Evolutionary conservation across 2,329 filamentous ascomycete genomes (phyloP).

Genomic region (Botryotinia narcissicola): DNA sequence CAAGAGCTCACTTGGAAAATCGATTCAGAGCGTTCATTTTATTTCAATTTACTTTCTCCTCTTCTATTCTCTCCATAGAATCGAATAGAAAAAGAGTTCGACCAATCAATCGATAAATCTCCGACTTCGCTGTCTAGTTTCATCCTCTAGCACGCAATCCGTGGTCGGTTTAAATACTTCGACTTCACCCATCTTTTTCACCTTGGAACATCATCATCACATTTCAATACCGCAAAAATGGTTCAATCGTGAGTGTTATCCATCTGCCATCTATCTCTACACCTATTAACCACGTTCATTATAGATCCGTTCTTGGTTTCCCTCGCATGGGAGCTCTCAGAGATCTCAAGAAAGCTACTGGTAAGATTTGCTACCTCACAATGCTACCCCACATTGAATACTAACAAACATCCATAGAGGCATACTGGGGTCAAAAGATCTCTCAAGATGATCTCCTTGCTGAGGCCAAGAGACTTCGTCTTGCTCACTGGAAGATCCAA

Average conservation of each 20-base stretch:
- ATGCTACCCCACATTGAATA: conserved; percentile 20
- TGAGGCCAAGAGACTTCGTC: conserved; percentile 95
- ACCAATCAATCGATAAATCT: neutral
- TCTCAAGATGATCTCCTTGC: conserved; percentile 85
- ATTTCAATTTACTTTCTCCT: neutral
- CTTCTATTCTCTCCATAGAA: neutral
- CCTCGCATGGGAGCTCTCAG: conserved; percentile 97
- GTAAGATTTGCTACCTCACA: conserved; percentile 9
- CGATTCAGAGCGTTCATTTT: neutral
- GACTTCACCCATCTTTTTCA: neutral
- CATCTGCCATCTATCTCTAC: conserved; percentile 9
- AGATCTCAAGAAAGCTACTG: conserved; percentile 99
- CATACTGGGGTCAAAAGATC: conserved; percentile 95
- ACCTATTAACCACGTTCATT: conserved; percentile 21
- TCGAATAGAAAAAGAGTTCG: conserved; percentile 9
- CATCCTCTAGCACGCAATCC: conserved; percentile 16
- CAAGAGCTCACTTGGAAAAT: neutral
- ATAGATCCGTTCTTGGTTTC: conserved; percentile 81
- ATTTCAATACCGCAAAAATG: conserved; percentile 45
- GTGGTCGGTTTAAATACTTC: neutral
- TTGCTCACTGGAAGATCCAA: conserved; percentile 99
- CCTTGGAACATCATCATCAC: conserved; percentile 7
- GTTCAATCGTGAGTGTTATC: conserved; percentile 55
- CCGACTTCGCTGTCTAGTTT: conserved; percentile 18
- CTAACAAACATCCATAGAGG: conserved; percentile 53